Evolutionary conservation across 1,284 basidiomycete genomes (phyloP), one percentile per base, ranked within the genome.

Genomic region (Porphyrellus sp.): DNA sequence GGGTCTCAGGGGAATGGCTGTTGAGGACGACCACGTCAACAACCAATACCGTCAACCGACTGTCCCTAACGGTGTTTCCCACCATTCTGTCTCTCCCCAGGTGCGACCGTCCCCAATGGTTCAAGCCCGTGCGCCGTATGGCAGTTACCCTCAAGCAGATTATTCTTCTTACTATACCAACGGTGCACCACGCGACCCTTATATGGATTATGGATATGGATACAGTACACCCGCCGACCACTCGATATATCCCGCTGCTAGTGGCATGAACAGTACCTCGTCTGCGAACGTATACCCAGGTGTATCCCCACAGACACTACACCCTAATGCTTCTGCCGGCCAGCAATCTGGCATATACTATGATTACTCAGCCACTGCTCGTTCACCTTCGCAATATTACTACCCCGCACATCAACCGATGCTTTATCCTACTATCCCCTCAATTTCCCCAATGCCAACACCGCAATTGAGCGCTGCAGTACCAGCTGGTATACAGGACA

Each of bases 1-100:
- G 35, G 76, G 79, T 1, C 71, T 88, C 48, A 79, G 84, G 53
- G 82, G 83, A 9, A 85, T 89, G 80, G 77, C 73, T 16, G 80
- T 85, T 38, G 86, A 85, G 59, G 86, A 88, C 39, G 83, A 86
- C 51, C 75, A 74, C 52, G 52, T 59, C 54, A 62, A 58, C 23
- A 57, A 45, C 42, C 71, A 72, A 52, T 72, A 70, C 46, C 62
- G 64, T 47, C 67, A 67, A 46, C 63, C 60, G 44, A 46, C 59
- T 38, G 40, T 57, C 38, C 52, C 58, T 27, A 69, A 64, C 53
- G 57, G 53, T 30, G 25, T 63, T 33, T 52, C 59, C 44, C 59
- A 67, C 42, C 54, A 55, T 46, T 56, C 68, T 30, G 43, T 60
- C 49, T 59, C 62, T 49, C 68, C 65, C 41, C 74, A 71, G 51